A percentile compares a stretch with the other conserved stretches of the same genome.
Evolutionary conservation across 129 eudicot genomes (phyloP).

Genomic region (carrot (Daucus carota)): DNA sequence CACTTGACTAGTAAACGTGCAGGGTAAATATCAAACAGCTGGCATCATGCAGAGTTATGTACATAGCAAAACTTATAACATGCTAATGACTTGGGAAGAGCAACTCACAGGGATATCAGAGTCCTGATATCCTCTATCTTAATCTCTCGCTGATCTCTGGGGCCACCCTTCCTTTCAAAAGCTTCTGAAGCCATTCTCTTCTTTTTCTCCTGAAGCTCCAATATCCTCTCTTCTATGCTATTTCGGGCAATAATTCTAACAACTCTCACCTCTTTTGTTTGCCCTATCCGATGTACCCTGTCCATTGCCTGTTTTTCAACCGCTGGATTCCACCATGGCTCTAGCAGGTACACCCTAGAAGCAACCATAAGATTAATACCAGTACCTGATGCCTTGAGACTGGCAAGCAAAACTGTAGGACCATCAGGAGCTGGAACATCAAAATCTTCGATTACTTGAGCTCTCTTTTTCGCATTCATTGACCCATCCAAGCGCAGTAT

Average conservation of each 20-base stretch:
- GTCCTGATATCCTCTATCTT: conserved; percentile 52
- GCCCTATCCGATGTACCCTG: conserved; percentile 86
- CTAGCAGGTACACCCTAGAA: conserved; percentile 73
- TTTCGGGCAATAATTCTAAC: conserved; percentile 73
- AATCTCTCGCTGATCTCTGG: conserved; percentile 48
- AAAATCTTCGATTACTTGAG: conserved; percentile 49
- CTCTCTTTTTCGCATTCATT: conserved; percentile 64
- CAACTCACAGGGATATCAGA: conserved; percentile 56
- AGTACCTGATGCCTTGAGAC: conserved; percentile 74
- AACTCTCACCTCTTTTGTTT: conserved; percentile 58
- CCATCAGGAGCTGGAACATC: conserved; percentile 35
- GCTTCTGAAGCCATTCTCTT: conserved; percentile 60
- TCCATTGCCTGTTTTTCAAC: conserved; percentile 96
- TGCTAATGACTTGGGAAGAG: neutral
- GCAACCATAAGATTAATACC: conserved; percentile 84
- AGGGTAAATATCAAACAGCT: neutral
- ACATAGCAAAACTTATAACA: neutral
- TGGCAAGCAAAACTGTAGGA: conserved; percentile 80
- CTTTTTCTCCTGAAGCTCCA: conserved; percentile 68
- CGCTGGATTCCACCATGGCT: conserved; percentile 99
- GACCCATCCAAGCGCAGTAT: conserved; percentile 64
- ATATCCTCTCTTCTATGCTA: conserved; percentile 72
- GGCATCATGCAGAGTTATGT: neutral
- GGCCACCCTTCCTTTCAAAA: conserved; percentile 43
- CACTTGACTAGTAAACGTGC: too few species aligned